These are phyloP conservation scores for Clarireedia monteithiana DNA, from an alignment of 2,329 filamentous ascomycete species.

Conservation along the genomic window DNA sequence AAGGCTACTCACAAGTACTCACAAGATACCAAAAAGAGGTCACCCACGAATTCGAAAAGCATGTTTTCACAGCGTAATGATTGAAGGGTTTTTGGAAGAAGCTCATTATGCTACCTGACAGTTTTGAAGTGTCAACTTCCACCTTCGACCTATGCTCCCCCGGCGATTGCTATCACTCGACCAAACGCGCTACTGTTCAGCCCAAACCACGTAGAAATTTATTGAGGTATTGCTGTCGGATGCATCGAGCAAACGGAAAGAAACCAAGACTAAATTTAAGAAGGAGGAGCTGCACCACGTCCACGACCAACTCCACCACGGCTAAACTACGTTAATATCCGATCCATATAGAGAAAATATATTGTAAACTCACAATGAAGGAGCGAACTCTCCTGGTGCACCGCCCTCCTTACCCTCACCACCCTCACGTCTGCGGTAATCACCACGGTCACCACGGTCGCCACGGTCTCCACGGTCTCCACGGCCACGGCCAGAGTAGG, in stretches of 20 bases:
- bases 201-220: conserved; percentile 32
- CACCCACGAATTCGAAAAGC: background rate
- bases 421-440: conserved; percentile 85
- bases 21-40: background rate
- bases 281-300: conserved; percentile 51
- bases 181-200: conserved; percentile 40
- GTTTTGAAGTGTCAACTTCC: conserved; percentile 34
- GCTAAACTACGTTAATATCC: conserved; percentile 38
- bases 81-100: conserved; percentile 27
- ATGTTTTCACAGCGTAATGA: conserved; percentile 8
- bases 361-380: conserved; percentile 63
- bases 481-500: conserved; percentile 73
- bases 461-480: conserved; percentile 55
- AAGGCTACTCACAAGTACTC: too few relatives aligned
- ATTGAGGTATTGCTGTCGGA: conserved; percentile 29
- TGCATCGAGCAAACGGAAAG: conserved; percentile 29
- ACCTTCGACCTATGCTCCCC: conserved; percentile 38
- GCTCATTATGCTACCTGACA: conserved; percentile 32
- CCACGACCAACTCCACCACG: conserved; percentile 87
- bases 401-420: conserved; percentile 72
- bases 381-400: conserved; percentile 86
- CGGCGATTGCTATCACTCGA: conserved; percentile 42
- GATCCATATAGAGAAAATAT: background rate
- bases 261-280: conserved; percentile 23
- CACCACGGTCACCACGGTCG: conserved; percentile 74